Percentiles rank a stretch among this genome's conserved stretches.
phyloP scores from a whole-genome alignment of 176 grass and related monocot species.

The Rhynchospora pubera region DNA sequence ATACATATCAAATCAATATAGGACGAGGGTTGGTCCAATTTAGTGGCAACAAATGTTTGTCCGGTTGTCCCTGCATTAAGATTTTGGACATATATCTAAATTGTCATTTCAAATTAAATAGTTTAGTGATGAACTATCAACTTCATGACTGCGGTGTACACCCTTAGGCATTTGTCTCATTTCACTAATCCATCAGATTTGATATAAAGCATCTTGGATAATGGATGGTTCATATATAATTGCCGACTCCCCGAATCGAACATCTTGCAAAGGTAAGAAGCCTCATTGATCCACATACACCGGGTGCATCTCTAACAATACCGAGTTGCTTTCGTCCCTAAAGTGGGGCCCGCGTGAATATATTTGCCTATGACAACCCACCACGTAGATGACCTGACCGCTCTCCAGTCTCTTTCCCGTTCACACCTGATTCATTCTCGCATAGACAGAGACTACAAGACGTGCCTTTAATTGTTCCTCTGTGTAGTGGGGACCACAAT shows the following conservation, averaged over 20 bases:
- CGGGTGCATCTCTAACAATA: not conserved
- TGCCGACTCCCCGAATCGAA: not conserved
- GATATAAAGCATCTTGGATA: not conserved
- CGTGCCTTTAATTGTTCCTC: not conserved
- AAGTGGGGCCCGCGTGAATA: not conserved
- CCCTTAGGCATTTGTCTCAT: not conserved
- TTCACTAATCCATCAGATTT: not conserved
- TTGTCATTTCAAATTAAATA: not conserved
- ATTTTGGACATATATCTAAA: not conserved
- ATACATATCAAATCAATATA: too few species aligned
- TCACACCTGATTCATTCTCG: not conserved
- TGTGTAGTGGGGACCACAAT: not conserved
- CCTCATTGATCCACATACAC: not conserved
- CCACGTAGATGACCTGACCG: not conserved
- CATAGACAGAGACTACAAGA: not conserved
- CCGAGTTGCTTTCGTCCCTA: not conserved
- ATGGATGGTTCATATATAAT: not conserved
- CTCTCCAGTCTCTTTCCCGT: not conserved
- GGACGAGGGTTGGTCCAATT: too few species aligned
- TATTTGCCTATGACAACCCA: not conserved
- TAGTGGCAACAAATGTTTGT: too few species aligned
- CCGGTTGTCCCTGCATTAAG: too few species aligned
- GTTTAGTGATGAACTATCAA: not conserved
- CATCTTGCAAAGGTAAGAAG: not conserved
- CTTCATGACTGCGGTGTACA: not conserved